These are phyloP conservation scores for Lathyrus sativus DNA, from an alignment of 306 rosid species.

Conservation along the genomic window DNA sequence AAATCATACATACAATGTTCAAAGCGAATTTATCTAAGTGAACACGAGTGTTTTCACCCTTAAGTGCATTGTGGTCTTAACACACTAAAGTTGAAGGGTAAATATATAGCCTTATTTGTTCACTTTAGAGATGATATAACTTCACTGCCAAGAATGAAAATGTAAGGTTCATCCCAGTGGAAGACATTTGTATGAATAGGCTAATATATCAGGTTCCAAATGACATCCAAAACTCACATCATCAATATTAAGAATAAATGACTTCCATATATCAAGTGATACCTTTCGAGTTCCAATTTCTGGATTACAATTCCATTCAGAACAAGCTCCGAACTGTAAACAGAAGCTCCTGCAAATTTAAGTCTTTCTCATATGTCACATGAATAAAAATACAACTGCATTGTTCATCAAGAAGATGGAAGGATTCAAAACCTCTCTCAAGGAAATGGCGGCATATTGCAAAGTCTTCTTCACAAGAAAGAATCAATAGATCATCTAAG, in stretches of 20 bases:
- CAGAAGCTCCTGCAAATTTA: slow-evolving; percentile 46
- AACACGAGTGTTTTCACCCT: neutral
- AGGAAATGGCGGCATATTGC: slow-evolving; percentile 45
- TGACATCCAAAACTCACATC: neutral
- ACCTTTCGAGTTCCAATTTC: slow-evolving; percentile 48
- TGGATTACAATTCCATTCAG: slow-evolving; percentile 56
- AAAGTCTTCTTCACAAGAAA: slow-evolving; percentile 58
- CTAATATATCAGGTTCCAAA: slow-evolving; percentile 20
- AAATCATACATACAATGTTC: neutral
- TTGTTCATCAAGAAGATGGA: slow-evolving; percentile 19
- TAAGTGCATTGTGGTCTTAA: slow-evolving; percentile 24
- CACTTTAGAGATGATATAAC: slow-evolving; percentile 9
- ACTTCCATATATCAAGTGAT: slow-evolving; percentile 16
- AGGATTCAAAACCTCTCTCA: slow-evolving; percentile 41
- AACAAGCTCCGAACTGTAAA: slow-evolving; percentile 52
- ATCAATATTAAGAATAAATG: slow-evolving; percentile 16
- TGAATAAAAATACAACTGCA: neutral
- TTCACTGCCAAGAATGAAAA: slow-evolving; percentile 1
- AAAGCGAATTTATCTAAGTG: slow-evolving; percentile 3
- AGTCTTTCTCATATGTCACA: slow-evolving; percentile 3
- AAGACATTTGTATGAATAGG: slow-evolving; percentile 22
- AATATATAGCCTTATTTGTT: slow-evolving; percentile 20
- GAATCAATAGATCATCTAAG: slow-evolving; percentile 49
- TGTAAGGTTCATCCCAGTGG: neutral
- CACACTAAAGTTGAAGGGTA: slow-evolving; percentile 3